Base-by-base conservation (phyloP, 1,284 basidiomycete genomes). In the Ganoderma sinense region DNA sequence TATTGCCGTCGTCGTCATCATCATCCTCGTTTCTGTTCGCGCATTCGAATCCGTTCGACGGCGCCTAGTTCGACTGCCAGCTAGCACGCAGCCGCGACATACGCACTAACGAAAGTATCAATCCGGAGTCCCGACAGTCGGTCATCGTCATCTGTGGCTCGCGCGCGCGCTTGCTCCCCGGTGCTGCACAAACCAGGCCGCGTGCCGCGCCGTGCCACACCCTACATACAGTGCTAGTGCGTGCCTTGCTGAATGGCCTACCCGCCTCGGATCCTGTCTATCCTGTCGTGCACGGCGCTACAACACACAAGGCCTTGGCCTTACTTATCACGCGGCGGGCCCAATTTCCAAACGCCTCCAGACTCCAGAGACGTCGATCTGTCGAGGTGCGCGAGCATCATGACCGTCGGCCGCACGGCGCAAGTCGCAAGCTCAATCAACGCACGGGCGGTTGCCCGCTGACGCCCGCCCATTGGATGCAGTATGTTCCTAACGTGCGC, bases 401-500 rank as follows among this genome's bases (percentile, higher is more conserved):
- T 55, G 53, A 26, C 33, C 33, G 8, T 36, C n/a, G n/a, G n/a
- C n/a, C n/a, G n/a, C n/a, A n/a, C n/a, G n/a, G n/a, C n/a, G n/a
- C n/a, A n/a, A n/a, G n/a, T 48, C 45, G 16, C 20, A n/a, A 16
- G 4, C 45, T 4, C 20, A 16, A 48, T 48, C 20, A n/a, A 48
- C 11, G 11, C 48, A 51, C 48, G 23, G 23, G 43, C 48, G 13
- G 23, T 6, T 11, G n/a, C 11, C 23, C 11, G 23, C 48, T 51
- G 48, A 26, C 48, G 48, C 48, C 48, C 48, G 48, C 48, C 48
- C 23, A 26, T 51, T 31, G 29, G 53, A 33, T 31, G 53, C 29
- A 56, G 53, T 56, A 56, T 33, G 53, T 56, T 56, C 29, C 31
- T 33, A 56, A 31, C 53, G 16, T 56, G 53, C 53, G 53, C 53